Evolutionary conservation across 2,329 filamentous ascomycete species (phyloP).

Genomic region (Fusarium pseudonygamai): DNA sequence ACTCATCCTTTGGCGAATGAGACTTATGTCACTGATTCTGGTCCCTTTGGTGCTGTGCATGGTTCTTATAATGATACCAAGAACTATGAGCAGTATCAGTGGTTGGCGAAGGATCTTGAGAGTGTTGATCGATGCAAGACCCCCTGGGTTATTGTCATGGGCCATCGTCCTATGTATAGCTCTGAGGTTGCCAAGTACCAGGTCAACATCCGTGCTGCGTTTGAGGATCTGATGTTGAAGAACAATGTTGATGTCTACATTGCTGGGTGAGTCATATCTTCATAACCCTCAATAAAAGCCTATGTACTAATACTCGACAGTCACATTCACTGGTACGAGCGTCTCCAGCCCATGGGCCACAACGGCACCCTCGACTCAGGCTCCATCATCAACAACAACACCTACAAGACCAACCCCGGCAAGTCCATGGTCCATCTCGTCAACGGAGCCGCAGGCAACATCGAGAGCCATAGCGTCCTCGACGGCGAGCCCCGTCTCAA

Average conservation of each 20-base stretch:
- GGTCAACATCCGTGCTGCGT: not conserved
- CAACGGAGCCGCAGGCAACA: constrained; percentile 1
- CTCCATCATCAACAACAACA: not conserved
- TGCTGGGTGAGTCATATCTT: not conserved
- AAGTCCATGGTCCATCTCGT: not conserved
- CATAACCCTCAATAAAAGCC: too few species aligned
- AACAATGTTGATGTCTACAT: not conserved
- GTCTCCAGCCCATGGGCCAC: not conserved
- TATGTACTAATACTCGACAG: not conserved
- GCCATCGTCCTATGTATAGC: not conserved
- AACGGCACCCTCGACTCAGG: not conserved
- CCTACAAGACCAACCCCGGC: not conserved
- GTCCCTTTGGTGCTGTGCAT: not conserved
- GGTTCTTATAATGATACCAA: not conserved
- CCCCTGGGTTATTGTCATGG: constrained; percentile 3
- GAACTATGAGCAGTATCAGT: constrained; percentile 4
- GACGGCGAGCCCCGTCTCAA: not conserved
- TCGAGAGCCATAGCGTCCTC: not conserved
- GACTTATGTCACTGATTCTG: not conserved
- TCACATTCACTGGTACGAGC: constrained; percentile 7
- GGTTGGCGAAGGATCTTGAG: not conserved
- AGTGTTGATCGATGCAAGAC: constrained; percentile 1
- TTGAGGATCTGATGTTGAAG: not conserved
- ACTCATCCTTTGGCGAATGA: not conserved
- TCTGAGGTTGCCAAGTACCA: not conserved